Base-by-base conservation (phyloP, 495 filamentous ascomycete genomes). In the Penicillium lagena region DNA sequence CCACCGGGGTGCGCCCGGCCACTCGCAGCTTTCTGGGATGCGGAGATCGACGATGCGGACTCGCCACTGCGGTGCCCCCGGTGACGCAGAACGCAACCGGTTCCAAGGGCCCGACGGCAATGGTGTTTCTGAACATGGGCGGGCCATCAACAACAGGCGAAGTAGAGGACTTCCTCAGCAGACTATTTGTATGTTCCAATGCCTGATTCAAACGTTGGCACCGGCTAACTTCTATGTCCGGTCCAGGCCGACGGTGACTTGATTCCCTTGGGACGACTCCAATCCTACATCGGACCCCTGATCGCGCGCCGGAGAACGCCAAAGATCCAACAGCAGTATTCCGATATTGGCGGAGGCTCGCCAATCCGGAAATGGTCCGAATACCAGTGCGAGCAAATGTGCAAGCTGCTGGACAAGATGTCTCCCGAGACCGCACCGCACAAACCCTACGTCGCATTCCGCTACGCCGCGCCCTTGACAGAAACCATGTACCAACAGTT, bases 81-180 rank as follows among this genome's bases (percentile, higher is more conserved):
- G 86, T 89, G 5, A 87, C 83, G 5, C 85, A 89, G 57, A 72
- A 85, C 77, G 58, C 68, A 3, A 73, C 72, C 1, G 68, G 78
- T 11, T 73, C 79, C 0, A 79, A 82, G 59, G 82, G 82, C 1
- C 82, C 82, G 6, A 99, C 94, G 0, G 94, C 94, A 33, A 95
- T 99, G 79, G 91, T 99, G 7, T 95, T 99, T 50, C 77, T 99
- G 64, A 99, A 99, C 69, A 99, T 99, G 94, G 94, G 94, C 43
- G 94, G 94, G 9, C 94, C 94, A 7, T 89, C 89, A 11, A 96
- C 86, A 7, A 81, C 82, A 9, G 74, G 83, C 44, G 89, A 97
- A 71, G 94, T 99, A 13, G 82, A 82, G 46, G 81, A 84, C 60
- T 99, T 97, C 53, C 75, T 99, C n/a, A 93, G 84, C 67, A 79